These are phyloP conservation scores for Phytophthora ohioensis DNA, from an alignment of 352 stramenopile genomes.

Conservation along the genomic window DNA sequence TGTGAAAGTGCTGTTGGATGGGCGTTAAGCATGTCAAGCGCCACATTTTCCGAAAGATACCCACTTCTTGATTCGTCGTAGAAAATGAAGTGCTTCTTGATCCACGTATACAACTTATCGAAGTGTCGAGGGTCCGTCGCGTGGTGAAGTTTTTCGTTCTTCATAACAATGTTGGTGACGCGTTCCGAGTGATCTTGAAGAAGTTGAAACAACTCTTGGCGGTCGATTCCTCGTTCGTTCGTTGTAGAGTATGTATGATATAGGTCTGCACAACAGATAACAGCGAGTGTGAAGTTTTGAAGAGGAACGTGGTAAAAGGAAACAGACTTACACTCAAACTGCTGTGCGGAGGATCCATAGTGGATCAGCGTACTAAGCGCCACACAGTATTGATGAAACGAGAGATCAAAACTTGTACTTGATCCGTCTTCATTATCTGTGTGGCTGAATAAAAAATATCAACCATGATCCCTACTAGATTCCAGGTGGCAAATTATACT, in stretches of 20 bases:
- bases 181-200: constrained; percentile 62
- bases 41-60: constrained; percentile 40
- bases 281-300: no score
- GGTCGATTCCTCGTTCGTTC: constrained; percentile 64
- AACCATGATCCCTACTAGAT: no score
- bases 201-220: constrained; percentile 59
- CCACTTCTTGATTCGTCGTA: constrained; percentile 51
- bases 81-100: constrained; percentile 72
- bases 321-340: constrained; percentile 63
- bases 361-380: constrained; percentile 55
- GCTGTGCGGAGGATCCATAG: constrained; percentile 48
- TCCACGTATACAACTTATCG: constrained; percentile 76
- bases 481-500: neutral
- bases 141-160: constrained; percentile 29
- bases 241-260: constrained; percentile 65
- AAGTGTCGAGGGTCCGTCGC: constrained; percentile 53
- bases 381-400: constrained; percentile 66
- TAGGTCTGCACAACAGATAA: constrained; percentile 41
- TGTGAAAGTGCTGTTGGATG: constrained; percentile 54
- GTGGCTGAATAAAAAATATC: neutral
- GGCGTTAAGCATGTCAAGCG: constrained; percentile 56
- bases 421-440: constrained; percentile 9
- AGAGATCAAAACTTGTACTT: constrained; percentile 31
- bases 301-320: neutral
- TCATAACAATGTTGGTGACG: constrained; percentile 22